Base-by-base conservation (phyloP, 345 rosid species). In the Lepidium sativum region DNA sequence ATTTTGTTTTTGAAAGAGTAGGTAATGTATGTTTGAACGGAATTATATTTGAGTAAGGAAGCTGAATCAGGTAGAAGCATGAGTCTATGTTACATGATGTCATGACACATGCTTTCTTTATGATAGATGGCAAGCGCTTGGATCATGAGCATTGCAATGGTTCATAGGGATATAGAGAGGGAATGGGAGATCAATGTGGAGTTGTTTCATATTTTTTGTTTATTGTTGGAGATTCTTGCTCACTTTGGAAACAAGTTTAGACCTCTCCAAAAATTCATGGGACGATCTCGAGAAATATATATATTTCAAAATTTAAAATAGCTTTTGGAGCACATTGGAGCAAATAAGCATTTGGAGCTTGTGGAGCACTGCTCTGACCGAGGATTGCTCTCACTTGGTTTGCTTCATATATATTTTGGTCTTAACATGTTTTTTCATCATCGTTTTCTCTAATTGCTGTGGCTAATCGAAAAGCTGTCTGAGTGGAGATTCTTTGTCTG, bases 71-170 rank as follows among this genome's bases (percentile, higher is more conserved):
- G 92, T 80, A 82, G 81, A 79, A 80, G 78, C 69, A 72, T 83
- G 73, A 77, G 72, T 79, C 53, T 61, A 76, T 85, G 75, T 79
- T 83, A 82, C 82, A 76, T 79, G 83, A 80, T 84, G 71, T 80
- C 81, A 80, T 88, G 92, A 91, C 89, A 81, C 82, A 82, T 92
- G 87, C 91, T 89, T 92, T 86, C 81, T 88, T 82, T 80, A 85
- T 88, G 88, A 82, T 87, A 87, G 92, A 91, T 91, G 89, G 76
- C 92, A 86, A 88, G 90, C 87, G 89, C 90, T 86, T 86, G 95
- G 96, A 79, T 84, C 82, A 64, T 82, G 88, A 85, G 95, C 95
- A 82, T 88, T 88, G 96, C 87, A 80, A 84, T 85, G 86, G 80
- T 88, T 79, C 89, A 69, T 91, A 86, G 92, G 82, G 82, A 80